phyloP scores from a whole-genome alignment of 2,329 filamentous ascomycete genomes.

The Hypoxylon sp. region DNA sequence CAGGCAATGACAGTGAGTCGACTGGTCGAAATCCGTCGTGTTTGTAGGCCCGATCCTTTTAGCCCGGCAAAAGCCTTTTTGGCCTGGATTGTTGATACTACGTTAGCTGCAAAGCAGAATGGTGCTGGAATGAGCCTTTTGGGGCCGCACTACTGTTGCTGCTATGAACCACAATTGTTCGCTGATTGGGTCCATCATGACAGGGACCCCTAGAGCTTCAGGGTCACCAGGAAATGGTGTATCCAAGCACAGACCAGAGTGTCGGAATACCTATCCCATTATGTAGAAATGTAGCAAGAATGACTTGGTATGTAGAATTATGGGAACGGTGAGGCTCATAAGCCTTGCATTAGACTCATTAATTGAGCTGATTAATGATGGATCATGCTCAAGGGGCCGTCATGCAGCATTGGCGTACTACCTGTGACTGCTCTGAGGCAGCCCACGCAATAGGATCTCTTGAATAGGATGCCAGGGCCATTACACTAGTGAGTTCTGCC shows the following conservation, averaged over 20 bases:
- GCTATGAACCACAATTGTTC: conserved; percentile 28
- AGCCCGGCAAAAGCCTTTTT: conserved; percentile 43
- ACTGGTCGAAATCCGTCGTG: conserved; percentile 31
- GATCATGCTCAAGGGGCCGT: conserved; percentile 16
- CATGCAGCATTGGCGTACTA: conserved; percentile 16
- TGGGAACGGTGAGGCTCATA: conserved; percentile 28
- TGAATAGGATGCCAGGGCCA: not conserved
- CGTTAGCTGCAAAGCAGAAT: conserved; percentile 44
- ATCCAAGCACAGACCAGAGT: conserved; percentile 36
- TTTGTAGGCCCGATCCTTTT: conserved; percentile 43
- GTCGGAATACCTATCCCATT: conserved; percentile 27
- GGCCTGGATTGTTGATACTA: conserved; percentile 38
- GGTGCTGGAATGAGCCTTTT: conserved; percentile 37
- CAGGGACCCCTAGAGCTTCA: conserved; percentile 32
- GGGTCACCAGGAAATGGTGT: conserved; percentile 27
- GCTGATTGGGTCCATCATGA: conserved; percentile 40
- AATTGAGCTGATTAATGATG: conserved; percentile 22
- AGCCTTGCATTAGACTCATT: conserved; percentile 23
- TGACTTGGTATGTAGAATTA: conserved; percentile 1
- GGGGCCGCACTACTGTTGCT: conserved; percentile 33
- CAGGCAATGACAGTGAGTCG: conserved; percentile 24
- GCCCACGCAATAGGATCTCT: conserved; percentile 9
- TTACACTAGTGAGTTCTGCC: not conserved
- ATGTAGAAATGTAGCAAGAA: conserved; percentile 25
- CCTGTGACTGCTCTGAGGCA: conserved; percentile 23